Evolutionary conservation across 176 grass and related monocot species (phyloP).

Genomic region (Lolium rigidum): DNA sequence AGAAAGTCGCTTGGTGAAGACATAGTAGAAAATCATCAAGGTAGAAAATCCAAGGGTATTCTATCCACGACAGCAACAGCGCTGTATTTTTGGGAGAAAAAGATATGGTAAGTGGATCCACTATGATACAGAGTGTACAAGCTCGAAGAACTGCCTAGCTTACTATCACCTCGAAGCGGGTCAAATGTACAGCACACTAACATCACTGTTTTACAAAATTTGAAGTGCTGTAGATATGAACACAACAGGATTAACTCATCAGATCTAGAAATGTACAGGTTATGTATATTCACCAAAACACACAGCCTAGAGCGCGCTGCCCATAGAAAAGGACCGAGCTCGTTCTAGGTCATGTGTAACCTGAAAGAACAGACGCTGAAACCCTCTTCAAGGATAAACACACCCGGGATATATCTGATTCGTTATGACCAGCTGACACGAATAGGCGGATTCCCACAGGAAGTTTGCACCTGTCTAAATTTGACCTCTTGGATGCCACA

Average conservation of each 20-base stretch:
- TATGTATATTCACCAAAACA: conserved; percentile 57
- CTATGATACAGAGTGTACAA: background rate
- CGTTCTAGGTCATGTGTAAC: conserved; percentile 43
- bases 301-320: conserved; percentile 1
- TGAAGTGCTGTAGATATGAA: conserved; percentile 30
- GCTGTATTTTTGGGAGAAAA: background rate
- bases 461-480: conserved; percentile 74
- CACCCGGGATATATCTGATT: conserved; percentile 62
- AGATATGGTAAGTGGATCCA: background rate
- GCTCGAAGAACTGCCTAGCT: background rate
- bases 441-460: conserved; percentile 76
- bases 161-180: background rate
- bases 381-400: conserved; percentile 73
- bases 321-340: background rate
- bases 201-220: conserved; percentile 43
- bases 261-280: conserved; percentile 54
- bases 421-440: conserved; percentile 67
- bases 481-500: conserved; percentile 73
- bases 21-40: background rate
- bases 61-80: background rate
- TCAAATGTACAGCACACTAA: conserved; percentile 22
- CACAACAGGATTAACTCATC: conserved; percentile 36
- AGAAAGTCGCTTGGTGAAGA: background rate
- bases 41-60: too few relatives aligned
- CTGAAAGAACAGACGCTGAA: conserved; percentile 62